Conservation (phyloP, 2,329 filamentous ascomycete species). For the Neonectria magnoliae region DNA sequence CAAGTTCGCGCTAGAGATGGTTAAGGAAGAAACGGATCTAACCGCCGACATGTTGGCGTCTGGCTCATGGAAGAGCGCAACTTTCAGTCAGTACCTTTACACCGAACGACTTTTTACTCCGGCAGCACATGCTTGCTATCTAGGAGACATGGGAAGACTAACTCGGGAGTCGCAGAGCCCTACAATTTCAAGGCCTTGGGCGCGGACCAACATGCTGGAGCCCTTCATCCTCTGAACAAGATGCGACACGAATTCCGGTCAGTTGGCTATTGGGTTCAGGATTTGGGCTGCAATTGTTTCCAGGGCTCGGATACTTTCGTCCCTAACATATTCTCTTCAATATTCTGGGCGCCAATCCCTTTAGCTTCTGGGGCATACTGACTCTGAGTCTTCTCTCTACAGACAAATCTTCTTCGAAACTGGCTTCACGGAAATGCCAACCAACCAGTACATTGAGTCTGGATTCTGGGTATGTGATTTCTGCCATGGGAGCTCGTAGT, state of each 20-base stretch:
- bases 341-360: neutral
- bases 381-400: neutral
- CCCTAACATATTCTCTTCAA: neutral
- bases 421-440: slow-evolving; percentile 99
- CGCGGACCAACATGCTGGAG: slow-evolving; percentile 68
- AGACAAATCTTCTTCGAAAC: slow-evolving; percentile 97
- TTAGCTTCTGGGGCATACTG: neutral
- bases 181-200: slow-evolving; percentile 80
- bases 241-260: slow-evolving; percentile 89
- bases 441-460: slow-evolving; percentile 91
- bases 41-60: slow-evolving; percentile 91
- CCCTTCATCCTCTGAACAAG: slow-evolving; percentile 83
- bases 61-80: slow-evolving; percentile 90
- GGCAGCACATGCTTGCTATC: neutral
- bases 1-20: slow-evolving; percentile 88
- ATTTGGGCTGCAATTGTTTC: neutral
- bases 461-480: slow-evolving; percentile 75
- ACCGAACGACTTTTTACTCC: slow-evolving; percentile 57
- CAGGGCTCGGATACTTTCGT: neutral
- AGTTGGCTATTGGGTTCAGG: neutral
- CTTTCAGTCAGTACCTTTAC: slow-evolving; percentile 76
- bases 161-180: slow-evolving; percentile 58
- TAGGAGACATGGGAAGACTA: neutral
- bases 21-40: slow-evolving; percentile 93
- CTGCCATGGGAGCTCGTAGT: neutral